A percentile compares a stretch with the other conserved stretches of the same genome.
Conservation (phyloP, 805 yeast species). For the Yarrowia keelungensis region DNA sequence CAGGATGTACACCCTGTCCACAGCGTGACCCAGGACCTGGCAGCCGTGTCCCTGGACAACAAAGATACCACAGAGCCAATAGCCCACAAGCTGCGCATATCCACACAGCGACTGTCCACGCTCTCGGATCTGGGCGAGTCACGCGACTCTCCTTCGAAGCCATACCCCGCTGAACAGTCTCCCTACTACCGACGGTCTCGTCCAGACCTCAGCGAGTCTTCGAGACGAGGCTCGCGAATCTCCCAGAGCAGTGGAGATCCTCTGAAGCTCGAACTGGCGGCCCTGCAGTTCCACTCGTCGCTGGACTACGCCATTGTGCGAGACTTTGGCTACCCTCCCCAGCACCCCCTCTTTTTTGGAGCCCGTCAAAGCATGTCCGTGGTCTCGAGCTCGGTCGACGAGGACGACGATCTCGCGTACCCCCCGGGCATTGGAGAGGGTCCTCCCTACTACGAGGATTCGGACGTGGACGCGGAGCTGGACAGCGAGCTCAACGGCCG, state of each 20-base stretch:
- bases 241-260: slow-evolving; percentile 25
- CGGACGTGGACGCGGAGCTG: slow-evolving; percentile 44
- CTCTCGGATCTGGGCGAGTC: slow-evolving; percentile 34
- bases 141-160: slow-evolving; percentile 30
- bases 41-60: slow-evolving; percentile 14
- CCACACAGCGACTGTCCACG: slow-evolving; percentile 31
- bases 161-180: slow-evolving; percentile 31
- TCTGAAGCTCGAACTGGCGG: slow-evolving; percentile 31
- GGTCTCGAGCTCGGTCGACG: slow-evolving; percentile 49
- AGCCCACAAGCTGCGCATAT: slow-evolving; percentile 37
- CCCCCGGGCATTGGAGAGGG: slow-evolving; percentile 40
- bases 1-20: slow-evolving; percentile 31
- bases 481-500: slow-evolving; percentile 59
- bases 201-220: slow-evolving; percentile 32
- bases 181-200: slow-evolving; percentile 31
- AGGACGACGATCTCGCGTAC: slow-evolving; percentile 61
- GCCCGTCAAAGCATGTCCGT: slow-evolving; percentile 48
- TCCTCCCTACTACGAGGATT: slow-evolving; percentile 40
- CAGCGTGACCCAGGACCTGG: slow-evolving; percentile 19
- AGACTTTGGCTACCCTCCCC: slow-evolving; percentile 80
- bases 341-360: slow-evolving; percentile 77
- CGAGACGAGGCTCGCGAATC: slow-evolving; percentile 29
- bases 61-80: slow-evolving; percentile 35
- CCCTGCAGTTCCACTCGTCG: slow-evolving; percentile 49
- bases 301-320: slow-evolving; percentile 59